Evolutionary conservation across 305 asterid species (phyloP).

Genomic region (Fraxinus floribunda): DNA sequence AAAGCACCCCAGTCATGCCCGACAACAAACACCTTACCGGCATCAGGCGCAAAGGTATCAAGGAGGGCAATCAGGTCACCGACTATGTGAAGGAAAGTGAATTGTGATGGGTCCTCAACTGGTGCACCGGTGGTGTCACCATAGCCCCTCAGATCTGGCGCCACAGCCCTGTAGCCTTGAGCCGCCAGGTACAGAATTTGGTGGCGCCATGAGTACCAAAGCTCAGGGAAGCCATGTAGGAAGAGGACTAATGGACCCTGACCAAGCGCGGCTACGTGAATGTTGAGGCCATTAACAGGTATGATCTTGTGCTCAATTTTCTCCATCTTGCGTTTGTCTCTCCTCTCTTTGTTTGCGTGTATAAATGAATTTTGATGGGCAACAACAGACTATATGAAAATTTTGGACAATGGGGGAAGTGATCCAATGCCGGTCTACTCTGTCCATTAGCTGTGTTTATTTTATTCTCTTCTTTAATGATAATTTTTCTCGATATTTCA

Average conservation of each 20-base stretch:
- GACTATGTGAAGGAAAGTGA: slow-evolving; percentile 42
- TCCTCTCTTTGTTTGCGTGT: not conserved
- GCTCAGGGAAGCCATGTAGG: slow-evolving; percentile 61
- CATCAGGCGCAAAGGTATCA: slow-evolving; percentile 30
- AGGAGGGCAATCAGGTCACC: slow-evolving; percentile 50
- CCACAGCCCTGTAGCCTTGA: slow-evolving; percentile 53
- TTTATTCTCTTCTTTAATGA: too few relatives aligned
- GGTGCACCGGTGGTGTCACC: slow-evolving; percentile 62
- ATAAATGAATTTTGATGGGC: too few relatives aligned
- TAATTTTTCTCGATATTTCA: too few relatives aligned
- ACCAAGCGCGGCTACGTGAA: slow-evolving; percentile 57
- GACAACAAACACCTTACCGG: slow-evolving; percentile 50
- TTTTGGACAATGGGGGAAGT: not conserved
- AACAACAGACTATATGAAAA: not conserved
- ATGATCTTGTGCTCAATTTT: slow-evolving; percentile 38
- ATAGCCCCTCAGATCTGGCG: slow-evolving; percentile 58
- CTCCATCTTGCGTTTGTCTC: slow-evolving; percentile 30
- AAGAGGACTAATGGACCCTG: slow-evolving; percentile 58
- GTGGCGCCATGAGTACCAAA: slow-evolving; percentile 69
- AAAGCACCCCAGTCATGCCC: slow-evolving; percentile 67
- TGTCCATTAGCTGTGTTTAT: not conserved
- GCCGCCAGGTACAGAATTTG: slow-evolving; percentile 51
- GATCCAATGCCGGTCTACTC: too few relatives aligned
- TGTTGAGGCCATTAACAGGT: slow-evolving; percentile 39
- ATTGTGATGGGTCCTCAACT: slow-evolving; percentile 40